phyloP scores from a whole-genome alignment of 2,329 filamentous ascomycete species.

The Paracoccidioides lutzii region DNA sequence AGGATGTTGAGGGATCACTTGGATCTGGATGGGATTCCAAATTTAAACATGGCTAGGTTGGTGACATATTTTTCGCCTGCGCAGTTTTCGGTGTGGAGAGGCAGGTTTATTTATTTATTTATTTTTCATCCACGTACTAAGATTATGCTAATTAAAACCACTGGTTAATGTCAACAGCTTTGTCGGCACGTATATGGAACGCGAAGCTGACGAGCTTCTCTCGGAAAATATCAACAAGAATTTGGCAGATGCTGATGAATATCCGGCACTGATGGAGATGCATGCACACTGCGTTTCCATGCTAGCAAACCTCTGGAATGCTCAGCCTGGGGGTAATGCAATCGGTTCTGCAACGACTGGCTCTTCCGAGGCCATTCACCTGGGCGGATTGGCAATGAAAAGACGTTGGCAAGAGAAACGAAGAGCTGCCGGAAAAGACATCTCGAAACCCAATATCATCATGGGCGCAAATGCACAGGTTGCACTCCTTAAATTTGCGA shows the following conservation, averaged over 20 bases:
- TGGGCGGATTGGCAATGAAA: conserved; percentile 62
- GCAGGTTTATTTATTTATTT: too few relatives aligned
- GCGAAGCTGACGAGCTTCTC: conserved; percentile 51
- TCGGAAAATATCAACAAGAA: conserved; percentile 58
- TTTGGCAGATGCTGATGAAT: conserved; percentile 57
- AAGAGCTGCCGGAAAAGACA: conserved; percentile 48
- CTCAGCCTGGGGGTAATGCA: conserved; percentile 48
- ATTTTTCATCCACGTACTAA: background rate
- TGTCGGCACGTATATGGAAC: conserved; percentile 60
- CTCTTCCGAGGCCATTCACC: conserved; percentile 57
- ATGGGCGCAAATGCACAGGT: conserved; percentile 66
- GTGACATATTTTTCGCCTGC: background rate
- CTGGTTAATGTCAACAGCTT: conserved; percentile 35
- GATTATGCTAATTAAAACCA: conserved; percentile 3
- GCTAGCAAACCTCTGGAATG: conserved; percentile 53
- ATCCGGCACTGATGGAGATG: conserved; percentile 47
- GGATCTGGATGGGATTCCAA: conserved; percentile 53
- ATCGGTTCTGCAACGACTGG: conserved; percentile 59
- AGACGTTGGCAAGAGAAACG: conserved; percentile 57
- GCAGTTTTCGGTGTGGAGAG: background rate
- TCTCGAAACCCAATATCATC: conserved; percentile 54
- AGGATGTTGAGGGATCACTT: conserved; percentile 52
- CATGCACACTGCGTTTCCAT: conserved; percentile 58
- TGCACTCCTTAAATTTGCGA: conserved; percentile 57
- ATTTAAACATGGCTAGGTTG: conserved; percentile 51